These are phyloP conservation scores for Ichthyophthirius multifiliis DNA, from an alignment of 169 alveolate species.

Conservation along the genomic window DNA sequence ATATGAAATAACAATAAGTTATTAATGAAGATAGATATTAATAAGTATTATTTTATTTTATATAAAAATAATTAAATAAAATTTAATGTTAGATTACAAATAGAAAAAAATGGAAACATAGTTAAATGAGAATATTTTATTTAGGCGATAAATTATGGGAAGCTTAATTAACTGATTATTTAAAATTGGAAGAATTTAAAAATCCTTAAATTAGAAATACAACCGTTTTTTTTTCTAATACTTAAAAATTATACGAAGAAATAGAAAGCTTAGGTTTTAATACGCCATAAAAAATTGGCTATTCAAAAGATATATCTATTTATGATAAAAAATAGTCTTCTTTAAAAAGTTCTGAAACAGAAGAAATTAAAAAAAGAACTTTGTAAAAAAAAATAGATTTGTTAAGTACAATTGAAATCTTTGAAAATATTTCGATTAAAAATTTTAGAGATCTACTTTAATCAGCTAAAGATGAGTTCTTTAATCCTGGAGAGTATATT, in stretches of 20 bases:
- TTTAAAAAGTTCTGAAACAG: background rate
- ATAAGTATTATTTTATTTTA: background rate
- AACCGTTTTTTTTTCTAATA: background rate
- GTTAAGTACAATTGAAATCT: background rate
- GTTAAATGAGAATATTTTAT: background rate
- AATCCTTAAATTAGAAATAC: background rate
- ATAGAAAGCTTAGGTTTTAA: background rate
- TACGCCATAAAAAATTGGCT: background rate
- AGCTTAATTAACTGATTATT: background rate
- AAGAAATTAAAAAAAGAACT: background rate
- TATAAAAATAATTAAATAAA: too few species aligned
- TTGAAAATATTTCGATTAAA: slow-evolving; percentile 10
- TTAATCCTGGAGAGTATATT: slow-evolving; percentile 9
- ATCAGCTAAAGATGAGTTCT: slow-evolving; percentile 8
- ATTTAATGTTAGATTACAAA: background rate
- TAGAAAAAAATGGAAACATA: background rate
- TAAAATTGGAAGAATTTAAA: background rate
- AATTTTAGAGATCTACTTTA: slow-evolving; percentile 16
- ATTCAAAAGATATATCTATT: background rate
- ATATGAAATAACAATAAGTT: background rate
- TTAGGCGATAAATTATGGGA: slow-evolving; percentile 9
- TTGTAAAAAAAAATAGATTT: slow-evolving; percentile 1
- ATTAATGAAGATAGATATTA: background rate
- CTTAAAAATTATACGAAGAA: background rate
- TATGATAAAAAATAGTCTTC: background rate